Conservation (phyloP, 2,329 filamentous ascomycete genomes). For the Verticillium zaregamsianum region DNA sequence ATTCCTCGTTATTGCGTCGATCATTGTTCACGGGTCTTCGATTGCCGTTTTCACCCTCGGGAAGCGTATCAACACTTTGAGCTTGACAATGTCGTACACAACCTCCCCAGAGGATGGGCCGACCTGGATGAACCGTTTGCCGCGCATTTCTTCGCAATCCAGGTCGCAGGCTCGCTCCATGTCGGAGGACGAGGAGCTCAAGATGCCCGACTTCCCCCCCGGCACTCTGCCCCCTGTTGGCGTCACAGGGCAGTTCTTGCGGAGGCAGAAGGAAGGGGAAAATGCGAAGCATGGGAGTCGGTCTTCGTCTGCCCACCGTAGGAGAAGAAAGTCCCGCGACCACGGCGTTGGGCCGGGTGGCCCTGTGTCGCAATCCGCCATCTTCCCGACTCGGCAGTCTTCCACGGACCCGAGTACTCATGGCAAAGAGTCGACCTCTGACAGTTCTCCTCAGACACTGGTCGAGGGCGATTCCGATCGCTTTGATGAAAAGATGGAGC, state of each 20-base stretch:
- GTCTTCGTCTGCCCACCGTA: slow-evolving; percentile 55
- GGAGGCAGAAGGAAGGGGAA: slow-evolving; percentile 77
- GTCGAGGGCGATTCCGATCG: slow-evolving; percentile 8
- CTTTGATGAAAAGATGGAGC: slow-evolving; percentile 6
- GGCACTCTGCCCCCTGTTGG: slow-evolving; percentile 70
- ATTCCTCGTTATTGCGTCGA: slow-evolving; percentile 91
- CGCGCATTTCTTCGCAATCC: slow-evolving; percentile 61
- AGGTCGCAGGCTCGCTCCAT: slow-evolving; percentile 82
- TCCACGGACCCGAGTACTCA: slow-evolving; percentile 17
- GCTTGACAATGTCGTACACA: slow-evolving; percentile 94
- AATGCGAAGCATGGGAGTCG: slow-evolving; percentile 34
- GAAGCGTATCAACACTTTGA: slow-evolving; percentile 96
- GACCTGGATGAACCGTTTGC: slow-evolving; percentile 91
- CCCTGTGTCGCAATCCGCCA: slow-evolving; percentile 85
- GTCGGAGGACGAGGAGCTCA: slow-evolving; percentile 68
- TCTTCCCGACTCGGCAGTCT: slow-evolving; percentile 54
- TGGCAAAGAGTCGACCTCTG: background rate
- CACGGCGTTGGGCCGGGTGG: slow-evolving; percentile 75
- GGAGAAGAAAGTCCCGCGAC: slow-evolving; percentile 65
- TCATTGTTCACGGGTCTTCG: slow-evolving; percentile 95
- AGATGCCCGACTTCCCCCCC: slow-evolving; percentile 56
- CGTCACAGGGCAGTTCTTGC: slow-evolving; percentile 71
- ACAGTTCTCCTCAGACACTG: slow-evolving; percentile 6
- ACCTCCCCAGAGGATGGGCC: slow-evolving; percentile 82
- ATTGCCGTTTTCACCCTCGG: slow-evolving; percentile 96